A percentile compares a stretch with the other conserved stretches of the same genome.
Evolutionary conservation across 345 rosid species (phyloP).

Genomic region (Syzygium grande): DNA sequence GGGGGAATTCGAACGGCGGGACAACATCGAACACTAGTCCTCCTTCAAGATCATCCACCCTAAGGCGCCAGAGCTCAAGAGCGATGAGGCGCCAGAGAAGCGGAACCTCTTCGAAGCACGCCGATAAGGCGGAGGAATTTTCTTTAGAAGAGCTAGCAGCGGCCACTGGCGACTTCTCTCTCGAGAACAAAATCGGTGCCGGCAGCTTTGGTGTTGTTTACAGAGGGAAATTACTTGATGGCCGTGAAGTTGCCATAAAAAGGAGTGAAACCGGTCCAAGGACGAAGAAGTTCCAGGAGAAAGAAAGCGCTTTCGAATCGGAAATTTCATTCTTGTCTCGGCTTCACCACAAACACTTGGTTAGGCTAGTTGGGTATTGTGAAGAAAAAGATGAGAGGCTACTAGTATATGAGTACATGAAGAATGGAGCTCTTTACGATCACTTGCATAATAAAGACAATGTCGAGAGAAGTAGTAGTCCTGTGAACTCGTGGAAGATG

Average conservation of each 20-base stretch:
- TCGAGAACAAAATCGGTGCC: conserved; percentile 74
- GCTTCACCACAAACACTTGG: conserved; percentile 86
- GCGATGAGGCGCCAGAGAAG: conserved; percentile 86
- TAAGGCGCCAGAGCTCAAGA: conserved; percentile 73
- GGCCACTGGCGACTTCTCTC: conserved; percentile 68
- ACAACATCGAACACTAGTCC: conserved; percentile 41
- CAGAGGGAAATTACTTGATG: conserved; percentile 57
- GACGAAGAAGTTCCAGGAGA: conserved; percentile 73
- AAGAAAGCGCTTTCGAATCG: conserved; percentile 84
- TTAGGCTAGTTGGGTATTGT: conserved; percentile 83
- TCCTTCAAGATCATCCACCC: conserved; percentile 53
- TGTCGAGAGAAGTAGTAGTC: conserved; percentile 34
- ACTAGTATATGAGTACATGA: conserved; percentile 42
- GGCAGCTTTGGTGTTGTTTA: conserved; percentile 93
- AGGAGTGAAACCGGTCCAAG: conserved; percentile 67
- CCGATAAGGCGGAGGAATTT: conserved; percentile 79
- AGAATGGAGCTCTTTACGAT: conserved; percentile 37
- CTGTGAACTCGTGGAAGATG: conserved; percentile 56
- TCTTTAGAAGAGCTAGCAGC: conserved; percentile 53
- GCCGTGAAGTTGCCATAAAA: conserved; percentile 85
- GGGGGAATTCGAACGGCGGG: conserved; percentile 36
- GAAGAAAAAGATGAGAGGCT: conserved; percentile 63
- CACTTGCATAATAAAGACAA: conserved; percentile 32
- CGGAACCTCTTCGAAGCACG: conserved; percentile 80
- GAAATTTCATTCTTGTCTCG: conserved; percentile 78